Base-by-base conservation (phyloP, 352 stramenopile genomes). In the Globisporangium spiculum region DNA sequence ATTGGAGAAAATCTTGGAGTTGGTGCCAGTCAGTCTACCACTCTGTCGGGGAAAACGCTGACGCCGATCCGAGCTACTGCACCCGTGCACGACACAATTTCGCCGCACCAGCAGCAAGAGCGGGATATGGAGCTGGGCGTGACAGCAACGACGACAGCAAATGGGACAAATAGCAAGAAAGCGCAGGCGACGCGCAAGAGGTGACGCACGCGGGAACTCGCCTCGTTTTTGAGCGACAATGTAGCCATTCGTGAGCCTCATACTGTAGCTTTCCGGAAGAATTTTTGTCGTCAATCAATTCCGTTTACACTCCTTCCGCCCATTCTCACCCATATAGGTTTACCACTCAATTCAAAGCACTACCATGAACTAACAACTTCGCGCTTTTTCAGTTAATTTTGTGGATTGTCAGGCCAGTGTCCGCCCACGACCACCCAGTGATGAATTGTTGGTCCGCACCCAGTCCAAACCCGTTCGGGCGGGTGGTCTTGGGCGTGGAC, bases 121-220 rank as follows among this genome's bases (percentile, higher is more conserved):
- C 44, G 48, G n/a, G 65, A 70, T 32, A n/a, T 70, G 14, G 65
- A 70, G 46, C 36, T 70, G 3, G 65, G 65, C 41, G 60, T n/a
- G 16, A 24, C 24, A 2, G 60, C 26, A 38, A 41, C 26, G 36
- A 34, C 32, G 58, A 64, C 10, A 7, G 20, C 34, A 12, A 54
- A 64, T 14, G n/a, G 30, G 3, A 1, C 9, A 36, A 10, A 34
- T 4, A 50, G 4, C 30, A 61, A 61, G 56, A 20, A 52, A 18
- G 27, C 44, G 57, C 24, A 53, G n/a, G n/a, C 38, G 12, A 63
- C 26, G 4, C 22, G 59, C 59, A 64, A 26, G 26, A 64, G 18
- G 36, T 64, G 36, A 32, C 18, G 4, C 27, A 6, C 14, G 6
- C 18, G 27, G 18, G 46, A 54, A 14, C 12, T 20, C 20, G 38